These are phyloP conservation scores for Naumovozyma castellii DNA, from an alignment of 805 yeast species.

Conservation along the genomic window DNA sequence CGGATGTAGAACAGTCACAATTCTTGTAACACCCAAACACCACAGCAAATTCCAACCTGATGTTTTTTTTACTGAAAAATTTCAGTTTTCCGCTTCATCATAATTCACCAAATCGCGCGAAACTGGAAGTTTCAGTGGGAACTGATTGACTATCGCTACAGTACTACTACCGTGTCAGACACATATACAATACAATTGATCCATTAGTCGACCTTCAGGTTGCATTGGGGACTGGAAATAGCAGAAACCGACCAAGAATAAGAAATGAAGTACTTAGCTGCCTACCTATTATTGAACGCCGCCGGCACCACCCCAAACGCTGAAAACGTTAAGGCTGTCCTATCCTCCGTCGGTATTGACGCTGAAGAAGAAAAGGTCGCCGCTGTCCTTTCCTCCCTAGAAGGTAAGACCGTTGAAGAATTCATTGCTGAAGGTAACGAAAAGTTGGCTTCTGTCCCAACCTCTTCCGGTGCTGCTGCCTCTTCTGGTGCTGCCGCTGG, in stretches of 20 bases:
- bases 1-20: too few species aligned
- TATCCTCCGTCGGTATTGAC: constrained; percentile 93
- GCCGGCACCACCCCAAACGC: constrained; percentile 96
- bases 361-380: constrained; percentile 83
- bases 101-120: too few species aligned
- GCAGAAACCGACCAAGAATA: background rate
- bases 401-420: constrained; percentile 86
- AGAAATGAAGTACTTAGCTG: constrained; percentile 95
- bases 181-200: too few species aligned
- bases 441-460: constrained; percentile 94
- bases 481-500: constrained; percentile 45
- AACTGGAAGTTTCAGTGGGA: too few species aligned
- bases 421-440: constrained; percentile 90
- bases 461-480: constrained; percentile 93
- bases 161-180: too few species aligned
- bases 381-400: constrained; percentile 71
- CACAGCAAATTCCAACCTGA: too few species aligned
- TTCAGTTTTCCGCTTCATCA: too few species aligned
- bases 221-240: background rate
- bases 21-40: too few species aligned
- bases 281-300: constrained; percentile 94
- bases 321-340: constrained; percentile 77
- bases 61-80: too few species aligned
- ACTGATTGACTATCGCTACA: too few species aligned
- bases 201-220: too few species aligned